A percentile compares a stretch with the other conserved stretches of the same genome.
phyloP scores from a whole-genome alignment of 2,329 filamentous ascomycete genomes.

The Daldinia sp. region DNA sequence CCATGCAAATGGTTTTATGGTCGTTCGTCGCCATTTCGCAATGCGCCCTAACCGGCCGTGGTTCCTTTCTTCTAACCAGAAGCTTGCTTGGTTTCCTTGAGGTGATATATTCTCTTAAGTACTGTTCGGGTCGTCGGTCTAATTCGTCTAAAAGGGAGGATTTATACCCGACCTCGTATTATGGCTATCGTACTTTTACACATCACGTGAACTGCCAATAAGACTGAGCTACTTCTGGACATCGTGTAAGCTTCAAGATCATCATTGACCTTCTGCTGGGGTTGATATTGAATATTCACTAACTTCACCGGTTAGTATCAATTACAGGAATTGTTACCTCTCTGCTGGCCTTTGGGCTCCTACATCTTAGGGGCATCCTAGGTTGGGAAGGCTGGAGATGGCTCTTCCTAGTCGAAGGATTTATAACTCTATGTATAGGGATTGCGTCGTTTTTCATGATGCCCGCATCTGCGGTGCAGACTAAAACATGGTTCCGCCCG shows the following conservation, averaged over 20 bases:
- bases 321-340: constrained; percentile 52
- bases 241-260: constrained; percentile 30
- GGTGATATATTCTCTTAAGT: constrained; percentile 25
- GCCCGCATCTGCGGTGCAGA: constrained; percentile 62
- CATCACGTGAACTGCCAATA: constrained; percentile 54
- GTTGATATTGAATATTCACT: neutral
- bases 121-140: neutral
- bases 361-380: constrained; percentile 55
- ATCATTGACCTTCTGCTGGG: neutral
- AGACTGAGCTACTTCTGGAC: constrained; percentile 58
- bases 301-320: constrained; percentile 41
- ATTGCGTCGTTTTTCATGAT: constrained; percentile 65
- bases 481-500: constrained; percentile 62
- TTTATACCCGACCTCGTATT: constrained; percentile 53
- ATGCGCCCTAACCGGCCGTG: constrained; percentile 44
- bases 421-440: constrained; percentile 64
- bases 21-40: constrained; percentile 50
- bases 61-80: constrained; percentile 47
- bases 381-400: constrained; percentile 59
- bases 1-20: constrained; percentile 51
- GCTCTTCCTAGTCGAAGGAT: constrained; percentile 68
- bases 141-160: constrained; percentile 48
- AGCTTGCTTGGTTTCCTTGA: constrained; percentile 48
- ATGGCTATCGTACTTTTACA: constrained; percentile 54
- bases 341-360: constrained; percentile 54